Evolutionary conservation across 108 stramenopile genomes (phyloP), one percentile per base, ranked within the genome.

Genomic region (Mayamaea pseudoterrestris): DNA sequence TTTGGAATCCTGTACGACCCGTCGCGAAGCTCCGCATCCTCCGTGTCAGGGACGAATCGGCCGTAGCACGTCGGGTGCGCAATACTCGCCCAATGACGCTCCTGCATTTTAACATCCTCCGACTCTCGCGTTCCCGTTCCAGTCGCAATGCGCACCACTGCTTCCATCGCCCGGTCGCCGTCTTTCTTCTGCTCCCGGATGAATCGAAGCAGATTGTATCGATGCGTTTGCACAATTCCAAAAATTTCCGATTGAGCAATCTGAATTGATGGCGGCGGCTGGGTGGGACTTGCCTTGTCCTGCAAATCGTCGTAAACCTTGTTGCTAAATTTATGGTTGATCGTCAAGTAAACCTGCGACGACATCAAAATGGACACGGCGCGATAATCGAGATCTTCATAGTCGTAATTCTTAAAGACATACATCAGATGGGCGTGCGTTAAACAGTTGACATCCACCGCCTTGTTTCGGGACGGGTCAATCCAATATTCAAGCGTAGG

Each of bases 401-500:
- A 78, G 34, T 79, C 80, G 47, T 95, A 79, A 55, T 96, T 97
- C 67, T 94, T 93, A 88, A 93, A 98, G 14, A 98, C 57, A 60
- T 97, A 95, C 40, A 95, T 66, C 23, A 99, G 70, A 70, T 99
- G 98, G 9, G 98, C 93, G 58, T 96, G 95, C 14, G 97, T 83
- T 20, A 91, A 46, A 59, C 93, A 94, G 26, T 80, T 59, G 24
- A 76, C 61, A 36, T 89, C 84, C 8, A 93, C 85, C 50, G 93
- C 85, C 32, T 72, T 68, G 35, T 69, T 67, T 31, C 87, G 59
- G 23, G 73, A 50, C 23, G 89, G 89, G 65, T 90, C 83, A 50
- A 96, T 88, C 98, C 98, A 99, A 27, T 93, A 88, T 47, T 96
- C 96, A 16, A 99, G 61, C 52, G 91, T 91, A 2, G 94, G 94